phyloP scores from a whole-genome alignment of 768 basidiomycete species.

The Tremella fuciformis region DNA sequence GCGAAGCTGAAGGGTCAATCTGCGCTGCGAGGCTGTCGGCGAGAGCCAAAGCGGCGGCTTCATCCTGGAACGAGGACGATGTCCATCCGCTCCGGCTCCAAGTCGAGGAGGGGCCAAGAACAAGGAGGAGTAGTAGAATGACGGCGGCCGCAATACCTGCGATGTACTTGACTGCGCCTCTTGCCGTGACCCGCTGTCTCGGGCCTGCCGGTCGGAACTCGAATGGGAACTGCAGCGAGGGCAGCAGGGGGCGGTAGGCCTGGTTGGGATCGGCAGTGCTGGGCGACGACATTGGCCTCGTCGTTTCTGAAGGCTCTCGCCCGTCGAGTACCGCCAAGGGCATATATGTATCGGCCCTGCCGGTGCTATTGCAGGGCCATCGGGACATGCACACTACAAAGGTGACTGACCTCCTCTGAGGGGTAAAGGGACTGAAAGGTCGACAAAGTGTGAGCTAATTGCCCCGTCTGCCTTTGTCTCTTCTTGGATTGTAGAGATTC shows the following conservation, averaged over 20 bases:
- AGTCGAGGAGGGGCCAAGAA: slow-evolving; percentile 24
- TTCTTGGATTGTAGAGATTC: too few relatives aligned
- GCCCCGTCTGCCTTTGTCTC: too few relatives aligned
- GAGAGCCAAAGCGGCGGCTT: background rate
- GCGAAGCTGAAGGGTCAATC: slow-evolving; percentile 19
- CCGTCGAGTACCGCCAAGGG: too few relatives aligned
- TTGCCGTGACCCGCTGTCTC: background rate
- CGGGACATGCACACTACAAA: too few relatives aligned
- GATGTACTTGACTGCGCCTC: slow-evolving; percentile 18
- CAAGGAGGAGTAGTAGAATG: slow-evolving; percentile 20
- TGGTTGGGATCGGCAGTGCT: background rate
- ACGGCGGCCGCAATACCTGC: slow-evolving; percentile 4
- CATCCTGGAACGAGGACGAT: too few relatives aligned
- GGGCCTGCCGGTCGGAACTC: background rate
- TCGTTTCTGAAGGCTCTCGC: too few relatives aligned
- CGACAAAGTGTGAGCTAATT: too few relatives aligned
- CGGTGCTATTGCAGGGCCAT: too few relatives aligned
- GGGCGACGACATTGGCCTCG: background rate
- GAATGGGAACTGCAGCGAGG: background rate
- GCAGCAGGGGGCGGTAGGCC: background rate
- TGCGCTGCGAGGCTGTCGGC: slow-evolving; percentile 5
- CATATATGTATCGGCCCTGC: too few relatives aligned
- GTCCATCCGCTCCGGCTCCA: slow-evolving; percentile 6
- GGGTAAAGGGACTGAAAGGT: too few relatives aligned
- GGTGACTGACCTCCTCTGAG: too few relatives aligned